These are phyloP conservation scores for Penicillium sp. DNA, from an alignment of 2,329 filamentous ascomycete genomes.

Conservation along the genomic window DNA sequence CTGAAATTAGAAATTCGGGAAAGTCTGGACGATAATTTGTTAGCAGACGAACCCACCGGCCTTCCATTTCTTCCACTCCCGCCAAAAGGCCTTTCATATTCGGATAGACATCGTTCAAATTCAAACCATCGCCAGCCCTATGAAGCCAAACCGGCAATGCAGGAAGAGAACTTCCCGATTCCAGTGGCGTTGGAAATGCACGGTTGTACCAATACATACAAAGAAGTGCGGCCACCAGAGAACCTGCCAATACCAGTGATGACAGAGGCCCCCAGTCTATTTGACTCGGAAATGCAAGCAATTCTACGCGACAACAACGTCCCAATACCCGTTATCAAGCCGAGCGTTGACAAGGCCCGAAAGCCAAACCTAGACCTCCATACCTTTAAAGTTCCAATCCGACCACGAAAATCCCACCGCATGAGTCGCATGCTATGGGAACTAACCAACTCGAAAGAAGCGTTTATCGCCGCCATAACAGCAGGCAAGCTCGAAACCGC, in stretches of 20 bases:
- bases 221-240: not conserved
- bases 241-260: not conserved
- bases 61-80: not conserved
- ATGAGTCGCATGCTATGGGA: not conserved
- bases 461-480: constrained; percentile 14
- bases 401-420: not conserved
- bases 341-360: not conserved
- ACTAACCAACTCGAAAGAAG: constrained; percentile 9
- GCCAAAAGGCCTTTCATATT: not conserved
- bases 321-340: not conserved
- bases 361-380: not conserved
- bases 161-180: constrained; percentile 15
- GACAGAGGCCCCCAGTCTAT: not conserved
- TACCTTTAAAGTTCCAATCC: not conserved
- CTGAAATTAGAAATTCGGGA: not conserved
- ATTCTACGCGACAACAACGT: not conserved
- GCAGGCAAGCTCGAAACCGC: not conserved
- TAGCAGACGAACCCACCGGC: not conserved
- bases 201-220: constrained; percentile 7
- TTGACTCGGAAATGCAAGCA: not conserved
- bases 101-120: not conserved
- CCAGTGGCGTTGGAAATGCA: constrained; percentile 10
- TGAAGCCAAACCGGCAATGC: constrained; percentile 1
- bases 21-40: not conserved
- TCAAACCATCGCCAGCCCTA: not conserved